Evolutionary conservation across 805 yeast species (phyloP).

Genomic region (Ogataea angusta): DNA sequence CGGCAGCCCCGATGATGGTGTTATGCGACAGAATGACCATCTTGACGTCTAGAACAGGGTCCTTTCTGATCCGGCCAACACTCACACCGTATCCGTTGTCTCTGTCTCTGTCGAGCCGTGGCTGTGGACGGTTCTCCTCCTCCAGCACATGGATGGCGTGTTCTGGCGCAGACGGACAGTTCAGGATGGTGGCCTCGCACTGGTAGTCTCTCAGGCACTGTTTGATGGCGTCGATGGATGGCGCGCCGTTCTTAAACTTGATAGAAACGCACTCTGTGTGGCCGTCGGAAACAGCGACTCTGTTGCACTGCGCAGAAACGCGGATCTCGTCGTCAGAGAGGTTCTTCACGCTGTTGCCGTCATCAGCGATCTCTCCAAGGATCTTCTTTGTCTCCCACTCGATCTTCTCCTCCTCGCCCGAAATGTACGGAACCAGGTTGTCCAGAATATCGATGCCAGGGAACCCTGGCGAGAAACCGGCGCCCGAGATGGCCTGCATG

Average conservation of each 20-base stretch:
- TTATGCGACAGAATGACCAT: constrained; percentile 98
- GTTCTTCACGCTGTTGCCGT: constrained; percentile 52
- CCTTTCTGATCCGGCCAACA: constrained; percentile 92
- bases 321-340: constrained; percentile 67
- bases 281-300: constrained; percentile 97
- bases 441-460: constrained; percentile 93
- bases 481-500: constrained; percentile 96
- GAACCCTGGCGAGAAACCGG: constrained; percentile 97
- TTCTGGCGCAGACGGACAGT: constrained; percentile 91
- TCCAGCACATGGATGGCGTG: constrained; percentile 90
- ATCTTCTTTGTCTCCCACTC: constrained; percentile 98
- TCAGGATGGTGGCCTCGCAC: constrained; percentile 76
- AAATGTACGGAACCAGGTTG: constrained; percentile 89
- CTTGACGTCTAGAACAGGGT: constrained; percentile 88
- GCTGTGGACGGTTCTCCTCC: constrained; percentile 93
- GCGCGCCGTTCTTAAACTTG: constrained; percentile 78
- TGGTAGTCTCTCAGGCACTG: constrained; percentile 64
- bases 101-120: constrained; percentile 93
- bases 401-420: constrained; percentile 97
- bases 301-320: constrained; percentile 94
- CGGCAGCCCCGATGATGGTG: constrained; percentile 98
- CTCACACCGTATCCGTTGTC: constrained; percentile 92
- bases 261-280: constrained; percentile 94
- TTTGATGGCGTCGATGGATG: constrained; percentile 79
- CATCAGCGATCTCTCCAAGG: constrained; percentile 59